A percentile compares a stretch with the other conserved stretches of the same genome.
phyloP scores from a whole-genome alignment of 148 eudicot genomes.

The Persicaria tinctoria region DNA sequence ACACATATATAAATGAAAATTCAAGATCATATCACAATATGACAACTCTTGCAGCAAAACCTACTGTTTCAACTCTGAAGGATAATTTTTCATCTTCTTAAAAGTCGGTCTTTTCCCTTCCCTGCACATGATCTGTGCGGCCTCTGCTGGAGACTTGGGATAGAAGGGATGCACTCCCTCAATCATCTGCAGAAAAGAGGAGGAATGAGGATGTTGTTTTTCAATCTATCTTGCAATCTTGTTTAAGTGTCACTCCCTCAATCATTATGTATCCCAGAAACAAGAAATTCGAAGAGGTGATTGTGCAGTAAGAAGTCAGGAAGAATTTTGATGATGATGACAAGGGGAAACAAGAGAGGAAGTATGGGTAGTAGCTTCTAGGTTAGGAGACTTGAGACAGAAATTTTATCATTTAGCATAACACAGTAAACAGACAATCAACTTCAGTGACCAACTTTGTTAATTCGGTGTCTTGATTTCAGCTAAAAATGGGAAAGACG shows the following conservation, averaged over 20 bases:
- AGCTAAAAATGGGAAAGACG: too few relatives aligned
- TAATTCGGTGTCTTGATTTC: neutral
- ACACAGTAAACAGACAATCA: too few relatives aligned
- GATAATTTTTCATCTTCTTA: conserved; percentile 73
- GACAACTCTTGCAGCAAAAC: conserved; percentile 19
- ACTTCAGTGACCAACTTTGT: too few relatives aligned
- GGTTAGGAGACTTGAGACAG: neutral
- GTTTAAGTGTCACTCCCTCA: neutral
- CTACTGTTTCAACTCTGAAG: conserved; percentile 86
- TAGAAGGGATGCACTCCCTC: conserved; percentile 86
- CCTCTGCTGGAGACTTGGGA: conserved; percentile 73
- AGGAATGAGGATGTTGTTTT: neutral
- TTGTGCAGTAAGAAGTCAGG: neutral
- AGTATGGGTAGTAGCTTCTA: neutral
- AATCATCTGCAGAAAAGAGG: conserved; percentile 47
- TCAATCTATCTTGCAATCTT: neutral
- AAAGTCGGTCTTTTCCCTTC: conserved; percentile 73
- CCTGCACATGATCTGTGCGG: conserved; percentile 35
- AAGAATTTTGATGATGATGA: neutral
- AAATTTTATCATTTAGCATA: neutral
- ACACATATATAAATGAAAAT: neutral
- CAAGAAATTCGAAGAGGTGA: neutral
- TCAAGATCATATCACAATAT: neutral
- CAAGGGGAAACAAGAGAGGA: neutral
- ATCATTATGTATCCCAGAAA: neutral